Base-by-base conservation (phyloP, 2,329 filamentous ascomycete genomes). In the Xylaria multiplex region DNA sequence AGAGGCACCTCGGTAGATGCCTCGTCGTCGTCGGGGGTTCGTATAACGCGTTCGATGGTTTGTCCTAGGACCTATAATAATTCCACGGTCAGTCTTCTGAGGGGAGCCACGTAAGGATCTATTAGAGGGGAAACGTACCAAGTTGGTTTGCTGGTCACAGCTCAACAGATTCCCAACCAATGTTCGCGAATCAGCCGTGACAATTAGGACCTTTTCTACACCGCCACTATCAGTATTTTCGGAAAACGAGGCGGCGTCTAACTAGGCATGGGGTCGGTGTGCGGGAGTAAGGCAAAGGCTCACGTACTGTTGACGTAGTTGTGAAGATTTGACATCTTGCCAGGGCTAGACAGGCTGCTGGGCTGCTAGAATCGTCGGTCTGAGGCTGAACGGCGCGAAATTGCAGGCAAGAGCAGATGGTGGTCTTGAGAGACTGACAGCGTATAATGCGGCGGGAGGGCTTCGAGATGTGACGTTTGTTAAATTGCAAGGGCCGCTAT, bases 181-280 rank as follows among this genome's bases (percentile, higher is more conserved):
- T 53, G 93, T 97, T 74, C 95, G 90, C 58, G 95, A 96, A 80
- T 98, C 96, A 72, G 93, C 91, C 32, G 96, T 98, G 70, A 98
- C 87, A 75, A 98, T 91, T 65, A 94, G 86, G 73, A 98, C 93
- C 80, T 93, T 96, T 81, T 97, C 96, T 97, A 76, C 49, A 67
- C 40, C 49, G 67, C 40, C 64, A 71, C 69, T 77, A 75, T 80
- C 72, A 80, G 77, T 70, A 50, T 49, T 24, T 59, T 54, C 42
- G 53, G 64, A 70, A 69, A 73, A 65, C 64, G 24, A 4, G 5
- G 16, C n/a, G 3, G 9, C 8, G 19, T 9, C 27, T 35, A 40
- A 35, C 46, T 9, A 37, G 42, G 11, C 9, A 30, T 22, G 35
- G 14, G 43, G 37, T n/a, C 22, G n/a, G 48, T n/a, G 32, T 11